Base-by-base conservation (phyloP, 768 basidiomycete genomes). In the Kwoniella sp. region DNA sequence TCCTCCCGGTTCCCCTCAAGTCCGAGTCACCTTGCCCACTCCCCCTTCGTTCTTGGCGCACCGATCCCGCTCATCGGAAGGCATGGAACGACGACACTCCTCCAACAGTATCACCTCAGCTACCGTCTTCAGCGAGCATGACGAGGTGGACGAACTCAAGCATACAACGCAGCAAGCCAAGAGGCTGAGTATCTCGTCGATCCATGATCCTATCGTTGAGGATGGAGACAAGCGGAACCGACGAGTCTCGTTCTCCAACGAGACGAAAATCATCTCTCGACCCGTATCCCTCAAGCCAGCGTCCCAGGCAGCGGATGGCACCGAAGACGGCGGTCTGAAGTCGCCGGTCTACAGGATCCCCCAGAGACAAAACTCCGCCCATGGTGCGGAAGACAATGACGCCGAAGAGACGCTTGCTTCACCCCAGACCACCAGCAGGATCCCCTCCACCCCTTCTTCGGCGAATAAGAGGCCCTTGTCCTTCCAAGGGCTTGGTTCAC, bases 41-140 rank as follows among this genome's bases (percentile, higher is more conserved):
- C 71, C 71, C 26, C 71, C 74, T 1, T 73, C 71, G n/a, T 75
- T 73, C 64, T 67, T 69, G 23, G 68, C 63, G 17, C 64, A 70
- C 56, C 51, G 71, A 17, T 52, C 58, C 29, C 47, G 58, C 23
- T 48, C 51, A 12, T 58, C 45, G 30, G 26, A 51, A 22, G 48
- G 45, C 23, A 38, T 41, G 5, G 22, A 28, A 34, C 17, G 53
- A 41, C 48, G 47, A 17, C 12, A 48, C 45, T 47, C 31, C 11
- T 38, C 50, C 20, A 25, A 23, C 8, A 53, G 61, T 20, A 28
- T 53, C 29, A 45, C 28, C 51, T 30, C 57, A 9, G 38, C 55
- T n/a, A 7, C 61, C 17, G 22, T 11, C 22, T 31, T 51, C 41
- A 38, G 15, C 17, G 26, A 38, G 22, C 41, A 58, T 23, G 25